Base-by-base conservation (phyloP, 2,329 filamentous ascomycete genomes). In the Aureobasidium sp. region DNA sequence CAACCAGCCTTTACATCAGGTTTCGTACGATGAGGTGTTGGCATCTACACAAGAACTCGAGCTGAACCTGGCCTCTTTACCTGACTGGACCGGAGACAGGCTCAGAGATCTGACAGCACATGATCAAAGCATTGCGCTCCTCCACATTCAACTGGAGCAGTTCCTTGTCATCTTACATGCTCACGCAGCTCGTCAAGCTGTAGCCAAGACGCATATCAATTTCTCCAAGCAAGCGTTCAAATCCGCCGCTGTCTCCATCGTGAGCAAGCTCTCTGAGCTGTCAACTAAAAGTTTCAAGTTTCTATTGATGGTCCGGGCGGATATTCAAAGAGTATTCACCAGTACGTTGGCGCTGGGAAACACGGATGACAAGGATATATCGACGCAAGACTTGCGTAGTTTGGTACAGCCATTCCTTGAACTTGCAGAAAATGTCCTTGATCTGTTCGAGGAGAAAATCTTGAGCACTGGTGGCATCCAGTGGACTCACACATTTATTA, bases 21-120 rank as follows among this genome's bases (percentile, higher is more conserved):
- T 70, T 7, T 61, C 64, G 2, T 71, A 69, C 50, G 66, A 70
- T 33, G 69, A 70, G 25, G 65, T 69, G 11, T 68, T 69, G 57
- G 61, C 67, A n/a, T 69, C 66, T 60, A 67, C 69, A 2, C 68
- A 72, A 25, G 69, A 70, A 46, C 66, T 72, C 37, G 68, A 71
- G 57, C 54, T 66, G 25, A 66, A 66, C 27, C 46, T 70, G 8
- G 61, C 65, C 31, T 59, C 61, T 17, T 63, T 72, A 1, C 70
- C 69, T 1, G 61, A 66, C 7, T 69, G 67, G 66, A 60, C 51
- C 6, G 64, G 51, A 9, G 19, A 43, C 11, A 57, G n/a, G 43
- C 37, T 9, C 13, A 27, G 19, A 21, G 31, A 38, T 27, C 40
- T 60, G 15, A 35, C 58, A 19, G 37, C 47, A 27, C 60, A 66